These are phyloP conservation scores for Biancaea sappan DNA, from an alignment of 306 rosid genomes.

Conservation along the genomic window DNA sequence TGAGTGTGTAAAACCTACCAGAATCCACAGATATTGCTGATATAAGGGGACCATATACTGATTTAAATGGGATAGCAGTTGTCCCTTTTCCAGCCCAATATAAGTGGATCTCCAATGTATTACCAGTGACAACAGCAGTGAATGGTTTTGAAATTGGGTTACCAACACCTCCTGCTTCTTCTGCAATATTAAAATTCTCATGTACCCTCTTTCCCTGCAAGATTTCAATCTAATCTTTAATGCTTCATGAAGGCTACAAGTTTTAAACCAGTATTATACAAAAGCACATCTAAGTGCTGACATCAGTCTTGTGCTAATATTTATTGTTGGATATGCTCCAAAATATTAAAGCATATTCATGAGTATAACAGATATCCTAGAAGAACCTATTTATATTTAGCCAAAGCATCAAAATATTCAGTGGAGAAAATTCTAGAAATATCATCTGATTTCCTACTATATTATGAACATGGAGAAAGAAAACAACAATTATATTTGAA, in stretches of 20 bases:
- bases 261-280: too few species aligned
- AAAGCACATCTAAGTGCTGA: too few species aligned
- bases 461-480: background rate
- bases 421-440: background rate
- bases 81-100: conserved; percentile 77
- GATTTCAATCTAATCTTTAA: background rate
- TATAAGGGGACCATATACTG: conserved; percentile 73
- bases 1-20: conserved; percentile 38
- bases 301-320: too few species aligned
- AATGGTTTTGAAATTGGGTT: conserved; percentile 4
- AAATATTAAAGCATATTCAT: too few species aligned
- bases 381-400: background rate
- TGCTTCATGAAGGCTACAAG: background rate
- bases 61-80: conserved; percentile 42
- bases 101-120: conserved; percentile 58
- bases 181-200: conserved; percentile 61
- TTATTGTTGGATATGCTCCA: too few species aligned
- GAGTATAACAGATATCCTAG: too few species aligned
- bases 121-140: conserved; percentile 32
- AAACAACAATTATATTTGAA: background rate
- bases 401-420: background rate
- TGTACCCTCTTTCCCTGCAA: conserved; percentile 43
- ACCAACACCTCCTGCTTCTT: conserved; percentile 46
- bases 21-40: conserved; percentile 60
- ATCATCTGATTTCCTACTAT: background rate